A percentile compares a stretch with the other conserved stretches of the same genome.
Conservation (phyloP, 139 green algal species). For the Monoraphidium neglectum region DNA sequence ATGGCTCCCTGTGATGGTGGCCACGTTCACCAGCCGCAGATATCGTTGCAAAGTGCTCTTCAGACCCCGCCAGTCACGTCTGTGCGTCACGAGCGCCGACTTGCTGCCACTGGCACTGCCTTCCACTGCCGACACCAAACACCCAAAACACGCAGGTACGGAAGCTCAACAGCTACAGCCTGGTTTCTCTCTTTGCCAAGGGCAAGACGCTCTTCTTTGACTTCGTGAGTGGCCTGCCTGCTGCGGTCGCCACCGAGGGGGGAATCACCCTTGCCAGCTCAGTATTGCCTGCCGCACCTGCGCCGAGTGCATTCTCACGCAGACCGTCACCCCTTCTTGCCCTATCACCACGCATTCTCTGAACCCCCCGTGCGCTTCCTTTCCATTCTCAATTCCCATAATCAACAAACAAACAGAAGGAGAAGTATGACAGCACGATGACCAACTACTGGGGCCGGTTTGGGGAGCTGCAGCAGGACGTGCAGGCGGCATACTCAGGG, state of each 20-base stretch:
- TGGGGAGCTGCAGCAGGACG: conserved; percentile 23
- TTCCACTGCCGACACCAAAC: too few species aligned
- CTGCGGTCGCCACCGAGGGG: neutral
- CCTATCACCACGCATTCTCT: neutral
- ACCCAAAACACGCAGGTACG: neutral
- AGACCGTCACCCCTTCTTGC: neutral
- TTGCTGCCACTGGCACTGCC: too few species aligned
- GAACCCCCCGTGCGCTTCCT: neutral
- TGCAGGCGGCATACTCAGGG: too few species aligned
- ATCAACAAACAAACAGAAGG: conserved; percentile 7
- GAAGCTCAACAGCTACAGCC: conserved; percentile 32
- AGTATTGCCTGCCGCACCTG: neutral
- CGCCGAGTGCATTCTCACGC: neutral
- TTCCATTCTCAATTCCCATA: neutral
- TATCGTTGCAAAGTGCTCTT: too few species aligned
- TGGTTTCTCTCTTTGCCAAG: conserved; percentile 13
- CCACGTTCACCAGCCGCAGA: too few species aligned
- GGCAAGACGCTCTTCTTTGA: conserved; percentile 15
- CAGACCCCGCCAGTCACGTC: too few species aligned
- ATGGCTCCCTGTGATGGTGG: too few species aligned
- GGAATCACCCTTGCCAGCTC: too few species aligned
- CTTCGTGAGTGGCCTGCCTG: too few species aligned
- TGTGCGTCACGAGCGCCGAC: too few species aligned
- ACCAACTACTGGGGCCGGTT: conserved; percentile 29
- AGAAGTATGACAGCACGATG: conserved; percentile 9